Evolutionary conservation across 2,329 filamentous ascomycete genomes (phyloP), one percentile per base, ranked within the genome.

Genomic region (Sporothrix brasiliensis): DNA sequence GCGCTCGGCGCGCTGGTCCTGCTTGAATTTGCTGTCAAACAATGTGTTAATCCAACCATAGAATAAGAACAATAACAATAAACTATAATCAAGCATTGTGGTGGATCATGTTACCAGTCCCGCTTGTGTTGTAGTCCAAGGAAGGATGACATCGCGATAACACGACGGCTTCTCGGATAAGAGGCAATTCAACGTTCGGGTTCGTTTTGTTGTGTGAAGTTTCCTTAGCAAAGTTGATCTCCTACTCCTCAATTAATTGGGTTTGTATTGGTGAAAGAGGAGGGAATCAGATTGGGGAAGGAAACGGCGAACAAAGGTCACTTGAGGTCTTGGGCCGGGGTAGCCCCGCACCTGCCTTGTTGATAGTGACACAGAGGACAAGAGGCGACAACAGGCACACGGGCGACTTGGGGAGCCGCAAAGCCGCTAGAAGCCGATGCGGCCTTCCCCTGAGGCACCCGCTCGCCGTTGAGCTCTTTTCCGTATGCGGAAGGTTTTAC

Each of bases 1-100:
- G 68, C 91, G 89, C 66, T 85, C 81, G 19, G 85, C 82, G 53
- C 94, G 90, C 79, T 97, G 89, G 72, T 88, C 81, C 81, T 95
- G 91, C 83, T 97, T 97, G 79, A 88, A 86, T 75, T 88, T 85
- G 82, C 93, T 97, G 76, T 66, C 3, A 21, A 27, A 7, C 39
- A 73, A 34, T 39, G 24, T 53, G 53, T 68, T 30, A 50, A 7
- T 75, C 83, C 71, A 24, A 11, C 7, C 2, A 4, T 27, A 30
- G 47, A 13, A 63, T 41, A 68, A 27, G 5, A 65, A 47, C 14
- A 41, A 24, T 34, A 41, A 3, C n/a, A 44, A 44, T 19, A 13
- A 5, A 7, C 19, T 3, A 44, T 3, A 44, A 16, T 16, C 41
- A 44, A 9, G 41, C 41, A 14, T 44, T 13, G 41, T 16, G 41